Evolutionary conservation across 2,329 filamentous ascomycete genomes (phyloP).

Genomic region (Alternaria triticina): DNA sequence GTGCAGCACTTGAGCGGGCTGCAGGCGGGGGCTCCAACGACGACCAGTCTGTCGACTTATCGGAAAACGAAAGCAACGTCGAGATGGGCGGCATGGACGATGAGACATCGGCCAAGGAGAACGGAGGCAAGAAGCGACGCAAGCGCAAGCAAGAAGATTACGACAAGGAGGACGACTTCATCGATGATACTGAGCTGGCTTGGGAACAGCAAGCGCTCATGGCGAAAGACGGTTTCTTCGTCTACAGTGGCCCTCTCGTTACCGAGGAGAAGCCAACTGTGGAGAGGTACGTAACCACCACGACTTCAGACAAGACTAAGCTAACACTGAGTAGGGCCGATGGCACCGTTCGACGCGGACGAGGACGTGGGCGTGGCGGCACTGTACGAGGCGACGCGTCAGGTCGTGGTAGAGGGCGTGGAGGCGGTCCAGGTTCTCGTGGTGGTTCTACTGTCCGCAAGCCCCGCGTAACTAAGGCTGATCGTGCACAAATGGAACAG

Average conservation of each 20-base stretch:
- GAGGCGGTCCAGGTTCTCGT: slow-evolving; percentile 71
- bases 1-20: slow-evolving; percentile 81
- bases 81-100: slow-evolving; percentile 76
- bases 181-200: slow-evolving; percentile 89
- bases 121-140: slow-evolving; percentile 74
- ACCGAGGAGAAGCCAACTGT: slow-evolving; percentile 79
- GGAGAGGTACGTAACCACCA: slow-evolving; percentile 60
- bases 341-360: slow-evolving; percentile 72
- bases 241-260: slow-evolving; percentile 91
- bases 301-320: slow-evolving; percentile 18
- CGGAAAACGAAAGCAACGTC: slow-evolving; percentile 78
- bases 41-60: slow-evolving; percentile 81
- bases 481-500: slow-evolving; percentile 78
- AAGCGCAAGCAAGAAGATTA: slow-evolving; percentile 76
- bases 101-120: slow-evolving; percentile 50
- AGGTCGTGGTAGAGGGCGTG: slow-evolving; percentile 53
- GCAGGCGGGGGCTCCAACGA: slow-evolving; percentile 74
- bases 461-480: slow-evolving; percentile 84
- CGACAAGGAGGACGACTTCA: slow-evolving; percentile 71
- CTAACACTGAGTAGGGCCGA: slow-evolving; percentile 64
- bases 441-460: slow-evolving; percentile 78
- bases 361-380: slow-evolving; percentile 62
- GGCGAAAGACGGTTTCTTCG: slow-evolving; percentile 95
- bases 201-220: slow-evolving; percentile 97
- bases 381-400: slow-evolving; percentile 52